Percentiles rank a stretch among this genome's conserved stretches.
These are phyloP conservation scores for Coniella lustricola DNA, from an alignment of 2,329 filamentous ascomycete species.

Conservation along the genomic window DNA sequence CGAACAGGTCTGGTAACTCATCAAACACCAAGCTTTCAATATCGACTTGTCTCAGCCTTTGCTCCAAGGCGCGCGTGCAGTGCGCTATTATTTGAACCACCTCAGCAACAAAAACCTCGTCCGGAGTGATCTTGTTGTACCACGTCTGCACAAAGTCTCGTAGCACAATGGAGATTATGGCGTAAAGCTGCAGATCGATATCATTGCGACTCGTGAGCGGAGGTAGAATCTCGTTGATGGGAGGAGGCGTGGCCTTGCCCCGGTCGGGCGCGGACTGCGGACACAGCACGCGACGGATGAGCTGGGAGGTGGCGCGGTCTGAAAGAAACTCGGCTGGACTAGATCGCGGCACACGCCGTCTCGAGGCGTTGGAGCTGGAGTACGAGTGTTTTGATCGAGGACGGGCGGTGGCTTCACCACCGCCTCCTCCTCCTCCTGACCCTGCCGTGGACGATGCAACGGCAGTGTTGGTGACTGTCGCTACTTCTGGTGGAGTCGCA, in stretches of 20 bases:
- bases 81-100: slow-evolving; percentile 87
- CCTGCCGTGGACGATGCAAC: slow-evolving; percentile 7
- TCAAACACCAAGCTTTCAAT: slow-evolving; percentile 77
- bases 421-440: slow-evolving; percentile 1
- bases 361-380: slow-evolving; percentile 19
- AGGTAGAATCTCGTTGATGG: slow-evolving; percentile 77
- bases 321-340: slow-evolving; percentile 48
- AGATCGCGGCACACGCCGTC: slow-evolving; percentile 7
- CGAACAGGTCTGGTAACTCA: slow-evolving; percentile 75
- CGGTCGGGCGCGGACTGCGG: slow-evolving; percentile 59
- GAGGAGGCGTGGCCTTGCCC: slow-evolving; percentile 41
- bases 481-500: not conserved
- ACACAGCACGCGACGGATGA: slow-evolving; percentile 80
- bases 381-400: slow-evolving; percentile 20
- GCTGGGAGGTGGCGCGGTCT: slow-evolving; percentile 69
- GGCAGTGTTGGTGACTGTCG: not conserved
- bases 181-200: slow-evolving; percentile 88
- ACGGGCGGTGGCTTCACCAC: slow-evolving; percentile 20
- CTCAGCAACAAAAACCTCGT: slow-evolving; percentile 81
- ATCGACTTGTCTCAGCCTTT: slow-evolving; percentile 76
- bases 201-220: slow-evolving; percentile 92
- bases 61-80: slow-evolving; percentile 79
- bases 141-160: slow-evolving; percentile 87
- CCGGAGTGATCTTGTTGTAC: slow-evolving; percentile 88
- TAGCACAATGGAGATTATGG: slow-evolving; percentile 80